Percentiles rank a stretch among this genome's conserved stretches.
These are phyloP conservation scores for Phalaenopsis equestris DNA, from an alignment of 106 monocot species.

Conservation along the genomic window DNA sequence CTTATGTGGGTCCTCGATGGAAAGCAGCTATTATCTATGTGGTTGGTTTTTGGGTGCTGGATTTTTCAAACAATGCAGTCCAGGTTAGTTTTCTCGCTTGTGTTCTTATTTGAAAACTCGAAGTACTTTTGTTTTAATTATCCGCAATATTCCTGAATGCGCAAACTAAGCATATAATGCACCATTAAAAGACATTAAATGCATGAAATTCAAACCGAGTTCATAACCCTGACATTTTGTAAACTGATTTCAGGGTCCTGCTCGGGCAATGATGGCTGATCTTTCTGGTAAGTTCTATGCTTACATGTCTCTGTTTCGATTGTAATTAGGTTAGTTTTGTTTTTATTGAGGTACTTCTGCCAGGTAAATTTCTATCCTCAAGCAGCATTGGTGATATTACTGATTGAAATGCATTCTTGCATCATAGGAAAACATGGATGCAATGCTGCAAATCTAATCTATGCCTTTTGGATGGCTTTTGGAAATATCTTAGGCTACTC, in stretches of 20 bases:
- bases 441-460: slow-evolving; percentile 42
- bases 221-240: background rate
- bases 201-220: background rate
- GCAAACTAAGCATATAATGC: background rate
- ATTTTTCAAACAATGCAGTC: slow-evolving; percentile 70
- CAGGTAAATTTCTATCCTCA: background rate
- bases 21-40: slow-evolving; percentile 55
- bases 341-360: background rate
- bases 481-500: slow-evolving; percentile 63
- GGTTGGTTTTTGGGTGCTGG: slow-evolving; percentile 62
- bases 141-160: background rate
- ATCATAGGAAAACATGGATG: slow-evolving; percentile 27
- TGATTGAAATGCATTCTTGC: background rate
- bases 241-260: slow-evolving; percentile 43
- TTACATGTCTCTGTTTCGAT: background rate
- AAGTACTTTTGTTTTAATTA: background rate
- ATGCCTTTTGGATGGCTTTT: slow-evolving; percentile 51
- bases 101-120: background rate
- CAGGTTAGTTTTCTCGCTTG: slow-evolving; percentile 22
- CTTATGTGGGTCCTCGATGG: slow-evolving; percentile 43
- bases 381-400: background rate
- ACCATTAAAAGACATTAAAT: background rate
- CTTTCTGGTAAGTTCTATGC: slow-evolving; percentile 40
- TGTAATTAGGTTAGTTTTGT: background rate
- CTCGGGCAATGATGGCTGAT: slow-evolving; percentile 88